Evolutionary conservation across 2,329 filamentous ascomycete species (phyloP).

Genomic region (Monosporascus sp.): DNA sequence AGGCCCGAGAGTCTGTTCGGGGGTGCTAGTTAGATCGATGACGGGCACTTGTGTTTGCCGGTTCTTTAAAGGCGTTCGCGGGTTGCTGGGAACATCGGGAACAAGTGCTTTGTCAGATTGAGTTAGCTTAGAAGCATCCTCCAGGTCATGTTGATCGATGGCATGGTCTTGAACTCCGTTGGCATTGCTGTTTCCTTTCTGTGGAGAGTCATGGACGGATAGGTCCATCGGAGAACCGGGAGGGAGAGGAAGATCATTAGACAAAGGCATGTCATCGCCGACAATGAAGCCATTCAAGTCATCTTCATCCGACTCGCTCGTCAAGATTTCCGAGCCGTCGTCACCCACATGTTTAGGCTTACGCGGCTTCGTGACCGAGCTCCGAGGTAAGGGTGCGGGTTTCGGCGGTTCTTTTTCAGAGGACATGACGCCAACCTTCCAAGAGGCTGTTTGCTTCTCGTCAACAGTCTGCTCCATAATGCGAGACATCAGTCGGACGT

Average conservation of each 20-base stretch:
- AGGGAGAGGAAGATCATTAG: not conserved
- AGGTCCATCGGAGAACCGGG: conserved; percentile 1
- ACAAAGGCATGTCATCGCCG: conserved; percentile 22
- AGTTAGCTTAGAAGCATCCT: not conserved
- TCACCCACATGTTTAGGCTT: conserved; percentile 14
- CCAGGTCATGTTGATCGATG: not conserved
- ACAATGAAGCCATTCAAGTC: conserved; percentile 44
- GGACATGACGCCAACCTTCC: conserved; percentile 43
- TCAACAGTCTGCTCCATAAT: conserved; percentile 61
- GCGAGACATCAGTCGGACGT: conserved; percentile 51
- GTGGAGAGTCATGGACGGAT: not conserved
- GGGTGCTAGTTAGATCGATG: not conserved
- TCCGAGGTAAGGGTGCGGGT: conserved; percentile 18
- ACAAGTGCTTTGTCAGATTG: not conserved
- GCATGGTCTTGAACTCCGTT: not conserved
- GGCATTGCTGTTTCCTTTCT: not conserved
- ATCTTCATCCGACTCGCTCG: conserved; percentile 44
- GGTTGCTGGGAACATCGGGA: not conserved
- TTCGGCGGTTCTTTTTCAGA: conserved; percentile 36
- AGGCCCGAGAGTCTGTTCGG: not conserved
- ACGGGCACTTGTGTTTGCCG: not conserved
- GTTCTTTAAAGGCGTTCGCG: not conserved
- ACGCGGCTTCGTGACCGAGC: conserved; percentile 11
- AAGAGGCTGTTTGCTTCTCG: conserved; percentile 49
- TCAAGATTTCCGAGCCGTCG: conserved; percentile 46